Conservation (phyloP, 2,329 filamentous ascomycete species). For the Hypoxylon sp. region DNA sequence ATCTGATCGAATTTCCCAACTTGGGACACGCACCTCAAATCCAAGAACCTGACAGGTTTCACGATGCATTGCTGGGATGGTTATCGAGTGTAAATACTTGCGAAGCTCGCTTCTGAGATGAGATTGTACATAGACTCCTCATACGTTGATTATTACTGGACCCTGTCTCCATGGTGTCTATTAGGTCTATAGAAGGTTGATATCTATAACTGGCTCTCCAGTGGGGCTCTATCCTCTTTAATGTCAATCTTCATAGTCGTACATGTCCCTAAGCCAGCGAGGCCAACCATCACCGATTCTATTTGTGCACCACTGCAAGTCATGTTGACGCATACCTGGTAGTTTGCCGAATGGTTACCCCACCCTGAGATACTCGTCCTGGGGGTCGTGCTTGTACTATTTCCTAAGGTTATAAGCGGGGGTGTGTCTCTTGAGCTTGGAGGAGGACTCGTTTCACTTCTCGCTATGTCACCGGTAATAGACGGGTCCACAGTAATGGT, state of each 20-base stretch:
- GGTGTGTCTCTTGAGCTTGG: conserved; percentile 4
- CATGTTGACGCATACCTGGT: conserved; percentile 15
- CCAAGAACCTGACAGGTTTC: conserved; percentile 63
- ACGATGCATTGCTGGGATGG: conserved; percentile 63
- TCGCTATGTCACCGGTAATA: not conserved
- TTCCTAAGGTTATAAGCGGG: not conserved
- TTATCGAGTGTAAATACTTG: conserved; percentile 48
- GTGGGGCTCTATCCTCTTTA: conserved; percentile 9
- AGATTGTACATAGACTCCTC: conserved; percentile 9
- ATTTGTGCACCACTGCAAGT: conserved; percentile 7
- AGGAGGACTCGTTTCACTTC: not conserved
- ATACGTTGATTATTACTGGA: not conserved
- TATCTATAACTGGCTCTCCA: not conserved
- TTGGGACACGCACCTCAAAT: conserved; percentile 69
- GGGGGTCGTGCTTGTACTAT: conserved; percentile 10
- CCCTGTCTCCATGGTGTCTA: not conserved
- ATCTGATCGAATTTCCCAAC: conserved; percentile 63
- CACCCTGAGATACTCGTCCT: conserved; percentile 9
- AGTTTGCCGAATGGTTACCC: conserved; percentile 7
- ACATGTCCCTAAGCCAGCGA: conserved; percentile 10
- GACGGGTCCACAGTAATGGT: not conserved
- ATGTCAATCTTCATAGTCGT: conserved; percentile 19
- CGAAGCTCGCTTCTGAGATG: not conserved
- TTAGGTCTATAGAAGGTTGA: not conserved
- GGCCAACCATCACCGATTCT: conserved; percentile 11